Percentiles rank a stretch among this genome's conserved stretches.
Conservation (phyloP, 2,329 filamentous ascomycete species). For the Acarospora socialis region DNA sequence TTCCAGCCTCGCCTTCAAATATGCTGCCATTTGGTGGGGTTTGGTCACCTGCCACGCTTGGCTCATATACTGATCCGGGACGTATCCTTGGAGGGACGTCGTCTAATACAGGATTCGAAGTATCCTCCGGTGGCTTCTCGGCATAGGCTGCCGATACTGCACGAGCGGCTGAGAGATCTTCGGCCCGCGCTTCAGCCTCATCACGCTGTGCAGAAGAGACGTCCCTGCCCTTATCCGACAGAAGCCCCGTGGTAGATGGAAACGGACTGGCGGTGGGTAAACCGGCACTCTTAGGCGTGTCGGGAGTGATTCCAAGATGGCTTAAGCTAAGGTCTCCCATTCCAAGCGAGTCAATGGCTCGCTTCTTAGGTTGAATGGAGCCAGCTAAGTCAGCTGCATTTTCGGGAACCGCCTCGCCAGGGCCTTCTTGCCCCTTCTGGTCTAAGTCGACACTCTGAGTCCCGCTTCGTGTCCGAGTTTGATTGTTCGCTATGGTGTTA, state of each 20-base stretch:
- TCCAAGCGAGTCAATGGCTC: conserved; percentile 77
- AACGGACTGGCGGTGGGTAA: conserved; percentile 14
- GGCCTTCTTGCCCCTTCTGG: conserved; percentile 19
- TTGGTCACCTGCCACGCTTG: conserved; percentile 35
- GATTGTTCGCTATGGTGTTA: conserved; percentile 40
- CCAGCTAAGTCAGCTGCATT: conserved; percentile 28
- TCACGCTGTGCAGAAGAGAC: conserved; percentile 29
- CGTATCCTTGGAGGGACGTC: conserved; percentile 14
- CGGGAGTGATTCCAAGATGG: conserved; percentile 57
- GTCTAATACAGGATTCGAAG: conserved; percentile 23
- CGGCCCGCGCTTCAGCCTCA: conserved; percentile 40
- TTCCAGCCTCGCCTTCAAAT: conserved; percentile 44
- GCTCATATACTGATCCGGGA: conserved; percentile 9
- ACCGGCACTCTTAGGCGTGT: conserved; percentile 6
- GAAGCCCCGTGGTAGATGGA: conserved; percentile 23
- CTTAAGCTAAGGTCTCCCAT: conserved; percentile 78
- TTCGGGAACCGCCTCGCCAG: conserved; percentile 12
- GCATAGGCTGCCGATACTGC: conserved; percentile 47
- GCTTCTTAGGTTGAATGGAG: conserved; percentile 44
- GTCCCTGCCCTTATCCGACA: conserved; percentile 23
- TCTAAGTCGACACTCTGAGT: conserved; percentile 22
- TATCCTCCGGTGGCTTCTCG: conserved; percentile 27
- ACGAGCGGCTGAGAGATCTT: conserved; percentile 44
- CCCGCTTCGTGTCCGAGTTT: conserved; percentile 29
- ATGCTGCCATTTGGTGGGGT: conserved; percentile 53